Evolutionary conservation across 2,329 filamentous ascomycete species (phyloP), one percentile per base, ranked within the genome.

Genomic region (Blastomyces gilchristii): DNA sequence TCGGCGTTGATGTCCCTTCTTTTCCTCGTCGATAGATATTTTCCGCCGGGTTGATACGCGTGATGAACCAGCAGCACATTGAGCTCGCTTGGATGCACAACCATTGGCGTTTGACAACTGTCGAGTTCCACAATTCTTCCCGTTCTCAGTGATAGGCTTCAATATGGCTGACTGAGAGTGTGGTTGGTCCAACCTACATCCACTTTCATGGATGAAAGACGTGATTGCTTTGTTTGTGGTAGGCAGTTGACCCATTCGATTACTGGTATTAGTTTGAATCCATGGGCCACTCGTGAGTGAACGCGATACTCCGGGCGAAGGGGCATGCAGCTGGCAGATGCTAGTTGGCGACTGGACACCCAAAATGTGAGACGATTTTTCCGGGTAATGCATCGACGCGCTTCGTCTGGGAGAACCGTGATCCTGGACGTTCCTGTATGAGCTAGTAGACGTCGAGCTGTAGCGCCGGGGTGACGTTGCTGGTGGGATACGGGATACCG

Each of bases 1-100:
- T 49, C 78, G 76, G 47, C 76, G 73, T 58, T 71, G 70, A 63
- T 79, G 76, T 14, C 75, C 74, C 61, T 74, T 76, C 18, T 47
- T 53, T 8, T 31, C 8, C 7, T 41, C 22, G 8, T 45, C 22
- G 14, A 41, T n/a, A 31, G 57, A 31, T n/a, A 41, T 11, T 34
- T 47, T 47, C 12, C 14, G 28, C 14, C 14, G 14, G 22, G 18
- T 31, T 34, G 41, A 31, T 28, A 25, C 6, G 25, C 14, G 22
- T n/a, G 39, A 34, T 1, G 57, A 34, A 41, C 22, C n/a, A 22
- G n/a, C n/a, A 25, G 25, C 11, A n/a, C 39, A 22, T 34, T 34
- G 57, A 34, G 43, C 16, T 31, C 57, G n/a, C 3, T 56, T 62
- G 22, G 60, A n/a, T n/a, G 39, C n/a, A 45, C 45, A 16, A 8